Percentiles rank a stretch among this genome's conserved stretches.
These are phyloP conservation scores for Cystobasidiopsis lactophilus DNA, from an alignment of 768 basidiomycete species.

Conservation along the genomic window DNA sequence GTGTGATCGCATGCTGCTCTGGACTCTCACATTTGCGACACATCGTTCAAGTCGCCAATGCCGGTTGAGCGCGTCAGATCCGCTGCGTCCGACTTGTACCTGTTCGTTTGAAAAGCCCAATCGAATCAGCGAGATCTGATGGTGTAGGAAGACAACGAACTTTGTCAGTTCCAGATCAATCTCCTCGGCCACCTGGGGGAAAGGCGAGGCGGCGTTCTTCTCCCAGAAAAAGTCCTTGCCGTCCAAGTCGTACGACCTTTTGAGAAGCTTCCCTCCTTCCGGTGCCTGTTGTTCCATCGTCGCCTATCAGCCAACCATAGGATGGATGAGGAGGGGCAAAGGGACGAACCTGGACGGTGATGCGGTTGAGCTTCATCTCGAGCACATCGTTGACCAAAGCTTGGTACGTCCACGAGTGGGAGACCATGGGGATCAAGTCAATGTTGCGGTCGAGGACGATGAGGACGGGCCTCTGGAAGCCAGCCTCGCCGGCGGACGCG, in stretches of 20 bases:
- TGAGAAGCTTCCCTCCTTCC: slow-evolving; percentile 35
- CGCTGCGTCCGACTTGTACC: slow-evolving; percentile 72
- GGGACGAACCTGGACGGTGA: slow-evolving; percentile 40
- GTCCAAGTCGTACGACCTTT: slow-evolving; percentile 77
- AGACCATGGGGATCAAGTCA: slow-evolving; percentile 76
- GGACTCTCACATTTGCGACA: slow-evolving; percentile 58
- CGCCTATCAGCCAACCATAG: neutral
- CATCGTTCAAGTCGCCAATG: slow-evolving; percentile 84
- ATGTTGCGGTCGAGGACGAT: slow-evolving; percentile 85
- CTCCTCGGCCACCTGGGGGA: slow-evolving; percentile 95
- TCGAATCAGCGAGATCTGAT: neutral
- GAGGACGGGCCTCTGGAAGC: slow-evolving; percentile 34
- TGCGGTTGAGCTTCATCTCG: slow-evolving; percentile 86
- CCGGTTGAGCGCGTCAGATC: slow-evolving; percentile 92
- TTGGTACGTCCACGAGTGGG: slow-evolving; percentile 98
- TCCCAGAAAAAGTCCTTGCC: slow-evolving; percentile 99
- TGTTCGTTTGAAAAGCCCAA: neutral
- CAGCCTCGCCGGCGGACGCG: slow-evolving; percentile 29
- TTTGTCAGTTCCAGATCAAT: slow-evolving; percentile 77
- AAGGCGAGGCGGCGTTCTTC: slow-evolving; percentile 82
- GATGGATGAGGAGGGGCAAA: neutral
- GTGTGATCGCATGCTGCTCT: neutral
- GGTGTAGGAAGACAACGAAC: slow-evolving; percentile 26
- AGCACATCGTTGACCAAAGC: slow-evolving; percentile 93
- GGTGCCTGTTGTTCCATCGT: slow-evolving; percentile 25